A percentile compares a stretch with the other conserved stretches of the same genome.
Conservation (phyloP, 2,329 filamentous ascomycete species). For the Trichoderma semiorbis region DNA sequence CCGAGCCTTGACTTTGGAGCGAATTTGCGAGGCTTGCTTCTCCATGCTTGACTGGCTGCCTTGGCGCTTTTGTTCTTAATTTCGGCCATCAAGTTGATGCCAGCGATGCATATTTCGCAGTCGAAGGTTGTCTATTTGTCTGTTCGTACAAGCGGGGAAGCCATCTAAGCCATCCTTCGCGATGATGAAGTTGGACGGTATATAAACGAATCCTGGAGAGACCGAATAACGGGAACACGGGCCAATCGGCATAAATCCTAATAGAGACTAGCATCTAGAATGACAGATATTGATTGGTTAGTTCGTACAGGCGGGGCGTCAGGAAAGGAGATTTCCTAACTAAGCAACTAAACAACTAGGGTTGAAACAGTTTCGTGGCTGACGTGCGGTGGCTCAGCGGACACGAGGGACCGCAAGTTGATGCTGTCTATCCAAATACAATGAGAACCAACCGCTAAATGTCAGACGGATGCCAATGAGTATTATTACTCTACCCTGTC, state of each 20-base stretch:
- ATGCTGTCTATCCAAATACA: not conserved
- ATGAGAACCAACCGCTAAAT: not conserved
- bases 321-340: not conserved
- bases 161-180: not conserved
- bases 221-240: not conserved
- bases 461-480: not conserved
- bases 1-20: conserved; percentile 6
- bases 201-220: not conserved
- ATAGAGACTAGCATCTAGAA: not conserved
- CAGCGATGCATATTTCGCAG: not conserved
- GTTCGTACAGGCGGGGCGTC: not conserved
- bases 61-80: not conserved
- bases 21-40: conserved; percentile 4
- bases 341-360: not conserved
- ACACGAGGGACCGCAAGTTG: too few relatives aligned
- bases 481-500: not conserved
- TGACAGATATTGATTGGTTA: not conserved
- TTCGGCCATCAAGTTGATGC: not conserved
- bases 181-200: not conserved
- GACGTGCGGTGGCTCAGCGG: not conserved
- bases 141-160: not conserved
- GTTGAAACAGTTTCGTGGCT: not conserved
- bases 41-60: not conserved
- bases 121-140: not conserved
- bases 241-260: not conserved